phyloP scores from a whole-genome alignment of 768 basidiomycete genomes.

The Termitomyces sp. region DNA sequence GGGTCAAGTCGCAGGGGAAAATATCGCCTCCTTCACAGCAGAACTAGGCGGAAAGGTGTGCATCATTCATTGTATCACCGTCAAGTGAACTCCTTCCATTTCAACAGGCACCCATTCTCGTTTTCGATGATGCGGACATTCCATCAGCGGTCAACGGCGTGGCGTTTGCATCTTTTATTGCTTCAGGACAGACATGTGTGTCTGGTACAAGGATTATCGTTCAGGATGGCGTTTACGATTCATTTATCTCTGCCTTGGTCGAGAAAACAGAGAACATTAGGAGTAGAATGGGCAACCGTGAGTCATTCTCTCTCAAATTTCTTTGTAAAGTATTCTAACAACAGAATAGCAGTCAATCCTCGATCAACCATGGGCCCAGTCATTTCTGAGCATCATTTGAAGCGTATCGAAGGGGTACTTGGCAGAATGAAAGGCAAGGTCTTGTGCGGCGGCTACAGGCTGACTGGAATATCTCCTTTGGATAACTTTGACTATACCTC shows the following conservation, averaged over 20 bases:
- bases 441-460: slow-evolving; percentile 58
- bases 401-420: slow-evolving; percentile 57
- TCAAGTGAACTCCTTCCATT: neutral
- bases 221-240: slow-evolving; percentile 63
- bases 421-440: slow-evolving; percentile 41
- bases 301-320: slow-evolving; percentile 18
- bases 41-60: slow-evolving; percentile 82
- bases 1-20: slow-evolving; percentile 68
- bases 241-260: slow-evolving; percentile 58
- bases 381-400: slow-evolving; percentile 60
- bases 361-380: slow-evolving; percentile 76
- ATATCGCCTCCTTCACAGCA: slow-evolving; percentile 72
- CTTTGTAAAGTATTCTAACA: neutral
- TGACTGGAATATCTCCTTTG: slow-evolving; percentile 54
- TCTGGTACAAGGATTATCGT: slow-evolving; percentile 82
- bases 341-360: slow-evolving; percentile 54
- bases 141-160: slow-evolving; percentile 74
- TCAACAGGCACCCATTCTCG: slow-evolving; percentile 66
- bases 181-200: slow-evolving; percentile 89
- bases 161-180: slow-evolving; percentile 80
- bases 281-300: slow-evolving; percentile 74
- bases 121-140: slow-evolving; percentile 77
- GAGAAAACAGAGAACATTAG: slow-evolving; percentile 59
- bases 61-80: neutral
- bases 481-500: slow-evolving; percentile 67